These are phyloP conservation scores for Globisporangium cederbergense DNA, from an alignment of 352 stramenopile species.

Conservation along the genomic window DNA sequence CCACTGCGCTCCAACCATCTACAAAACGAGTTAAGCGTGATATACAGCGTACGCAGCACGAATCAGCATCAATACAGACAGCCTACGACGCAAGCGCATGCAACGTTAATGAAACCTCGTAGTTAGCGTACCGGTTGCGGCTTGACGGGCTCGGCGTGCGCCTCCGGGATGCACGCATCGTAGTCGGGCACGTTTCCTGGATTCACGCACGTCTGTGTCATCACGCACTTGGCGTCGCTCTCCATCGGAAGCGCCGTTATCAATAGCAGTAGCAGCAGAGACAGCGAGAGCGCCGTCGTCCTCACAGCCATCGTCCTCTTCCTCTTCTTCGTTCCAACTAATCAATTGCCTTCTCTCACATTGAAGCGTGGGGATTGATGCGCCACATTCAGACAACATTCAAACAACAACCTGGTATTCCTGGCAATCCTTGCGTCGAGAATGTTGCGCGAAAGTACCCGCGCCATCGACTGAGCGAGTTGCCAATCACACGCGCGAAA, in stretches of 20 bases:
- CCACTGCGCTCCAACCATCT: constrained; percentile 42
- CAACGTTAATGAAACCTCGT: neutral
- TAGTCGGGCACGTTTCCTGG: constrained; percentile 68
- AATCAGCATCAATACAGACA: neutral
- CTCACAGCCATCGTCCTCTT: neutral
- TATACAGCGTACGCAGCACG: neutral
- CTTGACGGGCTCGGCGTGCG: constrained; percentile 31
- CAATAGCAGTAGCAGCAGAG: neutral
- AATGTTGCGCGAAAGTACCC: constrained; percentile 2
- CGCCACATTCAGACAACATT: neutral
- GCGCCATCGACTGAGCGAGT: neutral
- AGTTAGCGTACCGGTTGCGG: constrained; percentile 28
- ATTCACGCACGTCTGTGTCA: constrained; percentile 81
- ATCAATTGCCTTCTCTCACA: neutral
- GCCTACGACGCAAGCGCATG: neutral
- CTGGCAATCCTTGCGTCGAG: neutral
- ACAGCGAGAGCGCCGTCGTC: neutral
- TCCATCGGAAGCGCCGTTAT: neutral
- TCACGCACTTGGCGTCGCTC: constrained; percentile 44
- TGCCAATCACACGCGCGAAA: constrained; percentile 11
- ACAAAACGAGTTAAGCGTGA: neutral
- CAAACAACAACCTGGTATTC: no score
- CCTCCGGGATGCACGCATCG: constrained; percentile 68
- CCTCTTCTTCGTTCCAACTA: neutral
- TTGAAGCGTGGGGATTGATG: constrained; percentile 9